Evolutionary conservation across 2,329 filamentous ascomycete genomes (phyloP).

Genomic region (Penicillium sp.): DNA sequence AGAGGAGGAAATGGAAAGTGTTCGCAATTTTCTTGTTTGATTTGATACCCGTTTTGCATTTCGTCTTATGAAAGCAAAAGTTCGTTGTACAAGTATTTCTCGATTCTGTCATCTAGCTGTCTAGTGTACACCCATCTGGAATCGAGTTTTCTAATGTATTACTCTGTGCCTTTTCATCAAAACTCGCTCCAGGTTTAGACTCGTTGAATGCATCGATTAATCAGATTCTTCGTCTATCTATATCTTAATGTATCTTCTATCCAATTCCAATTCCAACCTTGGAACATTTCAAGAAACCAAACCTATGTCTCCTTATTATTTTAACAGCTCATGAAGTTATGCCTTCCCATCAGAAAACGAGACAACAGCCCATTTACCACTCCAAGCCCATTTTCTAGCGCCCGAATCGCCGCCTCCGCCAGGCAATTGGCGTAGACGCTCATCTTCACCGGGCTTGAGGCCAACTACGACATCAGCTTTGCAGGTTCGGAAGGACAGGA

Average conservation of each 20-base stretch:
- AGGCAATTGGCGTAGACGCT: conserved; percentile 65
- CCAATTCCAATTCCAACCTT: not conserved
- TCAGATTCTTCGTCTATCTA: not conserved
- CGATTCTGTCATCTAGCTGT: not conserved
- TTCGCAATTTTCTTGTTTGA: conserved; percentile 15
- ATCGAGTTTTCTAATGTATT: not conserved
- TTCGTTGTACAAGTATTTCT: not conserved
- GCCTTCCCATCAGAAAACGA: conserved; percentile 71
- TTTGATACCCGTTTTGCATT: conserved; percentile 9
- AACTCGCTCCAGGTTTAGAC: not conserved
- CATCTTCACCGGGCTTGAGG: conserved; percentile 75
- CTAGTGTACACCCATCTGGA: not conserved
- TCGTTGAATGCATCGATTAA: too few species aligned
- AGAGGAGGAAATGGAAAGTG: conserved; percentile 33
- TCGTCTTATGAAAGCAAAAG: not conserved
- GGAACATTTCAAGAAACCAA: too few species aligned
- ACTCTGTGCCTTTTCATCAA: not conserved
- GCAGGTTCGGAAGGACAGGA: conserved; percentile 85
- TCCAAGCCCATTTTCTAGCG: conserved; percentile 87
- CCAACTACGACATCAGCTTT: conserved; percentile 96
- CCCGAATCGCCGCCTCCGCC: conserved; percentile 67
- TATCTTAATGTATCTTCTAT: not conserved
- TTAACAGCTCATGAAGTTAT: conserved; percentile 14
- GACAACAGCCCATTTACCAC: conserved; percentile 93
- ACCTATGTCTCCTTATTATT: not conserved